Evolutionary conservation across 208 protist species (phyloP).

Genomic region (Balamuthia mandrillaris): DNA sequence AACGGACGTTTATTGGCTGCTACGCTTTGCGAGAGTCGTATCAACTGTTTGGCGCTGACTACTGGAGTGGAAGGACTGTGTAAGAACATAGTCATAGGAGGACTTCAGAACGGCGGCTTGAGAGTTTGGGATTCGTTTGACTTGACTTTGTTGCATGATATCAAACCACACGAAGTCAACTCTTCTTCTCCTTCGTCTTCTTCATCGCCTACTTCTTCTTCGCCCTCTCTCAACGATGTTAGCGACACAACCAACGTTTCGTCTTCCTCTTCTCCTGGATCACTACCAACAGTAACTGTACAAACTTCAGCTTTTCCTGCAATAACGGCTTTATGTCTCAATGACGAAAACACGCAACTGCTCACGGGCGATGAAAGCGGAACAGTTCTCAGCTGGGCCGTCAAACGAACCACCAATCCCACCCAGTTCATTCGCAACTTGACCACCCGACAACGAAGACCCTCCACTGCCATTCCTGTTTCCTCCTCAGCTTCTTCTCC

Average conservation of each 20-base stretch:
- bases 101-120: background rate
- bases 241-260: no score
- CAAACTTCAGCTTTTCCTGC: background rate
- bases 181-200: background rate
- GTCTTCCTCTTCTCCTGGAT: background rate
- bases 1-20: background rate
- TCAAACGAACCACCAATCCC: background rate
- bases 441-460: background rate
- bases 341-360: background rate
- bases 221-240: no score
- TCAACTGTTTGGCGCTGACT: conserved; percentile 24
- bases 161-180: conserved; percentile 1
- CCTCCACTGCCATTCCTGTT: no score
- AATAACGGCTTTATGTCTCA: background rate
- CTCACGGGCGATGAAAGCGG: conserved; percentile 17
- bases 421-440: conserved; percentile 18
- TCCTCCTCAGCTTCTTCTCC: no score
- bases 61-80: background rate
- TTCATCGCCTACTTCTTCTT: background rate
- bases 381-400: background rate
- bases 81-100: conserved; percentile 8
- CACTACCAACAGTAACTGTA: background rate
- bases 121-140: conserved; percentile 28
- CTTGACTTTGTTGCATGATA: background rate
- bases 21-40: background rate